Evolutionary conservation across 2,329 filamentous ascomycete species (phyloP), one percentile per base, ranked within the genome.

Genomic region (Pseudogymnoascus sp.): DNA sequence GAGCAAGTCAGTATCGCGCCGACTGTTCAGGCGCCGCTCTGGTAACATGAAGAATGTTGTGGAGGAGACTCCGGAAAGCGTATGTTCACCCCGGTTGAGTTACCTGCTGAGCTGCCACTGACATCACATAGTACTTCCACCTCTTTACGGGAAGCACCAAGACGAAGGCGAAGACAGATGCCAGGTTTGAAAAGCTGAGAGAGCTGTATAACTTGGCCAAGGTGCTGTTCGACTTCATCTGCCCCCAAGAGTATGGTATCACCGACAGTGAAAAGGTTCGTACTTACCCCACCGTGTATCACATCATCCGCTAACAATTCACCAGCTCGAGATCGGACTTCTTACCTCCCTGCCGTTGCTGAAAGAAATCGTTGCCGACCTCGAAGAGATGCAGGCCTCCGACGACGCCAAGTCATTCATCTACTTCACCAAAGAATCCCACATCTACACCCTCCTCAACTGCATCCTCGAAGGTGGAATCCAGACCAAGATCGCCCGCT

Each of bases 341-440:
- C 79, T 99, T 68, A 99, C 95, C 0, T 97, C 93, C 11, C 80
- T 99, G 56, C 96, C 95, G 2, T 81, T 99, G 14, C 84, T 99
- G 53, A 96, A 96, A 74, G 95, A 99, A 76, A 97, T 99, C 70
- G 95, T 99, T 6, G 89, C 93, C 72, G 93, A 99, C 71, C 82
- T 99, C 1, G 96, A 99, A 77, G 93, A 97, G 76, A 91, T 97
- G 76, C 95, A 99, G 76, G 93, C 95, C 3, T 96, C 91, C 0
- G 88, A 93, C 62, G 90, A 96, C 68, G 92, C 93, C 50, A 97
- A 97, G 74, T 93, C 89, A 1, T 97, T 97, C 80, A 91, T 97
- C 77, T 99, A 99, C 78, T 99, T 99, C 76, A 99, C 95, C 67
- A 99, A 99, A 76, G 95, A 99, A 76, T 96, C 91, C 0, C 95